Evolutionary conservation across 2,329 filamentous ascomycete species (phyloP).

Genomic region (Curvularia verruculosa): DNA sequence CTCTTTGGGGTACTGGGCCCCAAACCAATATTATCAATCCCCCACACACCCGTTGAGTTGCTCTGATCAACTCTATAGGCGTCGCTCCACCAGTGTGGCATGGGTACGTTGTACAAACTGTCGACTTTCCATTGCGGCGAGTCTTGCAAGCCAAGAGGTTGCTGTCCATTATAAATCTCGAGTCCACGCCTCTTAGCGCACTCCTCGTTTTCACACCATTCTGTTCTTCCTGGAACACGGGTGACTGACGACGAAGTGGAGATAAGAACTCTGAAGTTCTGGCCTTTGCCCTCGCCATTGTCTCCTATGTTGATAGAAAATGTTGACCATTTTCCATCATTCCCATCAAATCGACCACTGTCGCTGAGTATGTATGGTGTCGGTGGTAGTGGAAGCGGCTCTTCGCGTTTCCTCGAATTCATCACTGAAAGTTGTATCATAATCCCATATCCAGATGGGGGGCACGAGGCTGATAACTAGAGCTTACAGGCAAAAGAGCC

Average conservation of each 20-base stretch:
- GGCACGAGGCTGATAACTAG: constrained; percentile 19
- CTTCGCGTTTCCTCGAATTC: constrained; percentile 31
- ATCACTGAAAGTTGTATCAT: constrained; percentile 30
- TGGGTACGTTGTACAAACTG: constrained; percentile 25
- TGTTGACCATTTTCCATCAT: constrained; percentile 52
- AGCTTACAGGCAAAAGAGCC: constrained; percentile 19
- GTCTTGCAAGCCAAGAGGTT: constrained; percentile 28
- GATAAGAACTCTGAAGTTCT: constrained; percentile 46
- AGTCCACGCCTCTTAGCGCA: constrained; percentile 43
- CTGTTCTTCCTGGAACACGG: constrained; percentile 31
- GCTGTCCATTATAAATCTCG: constrained; percentile 21
- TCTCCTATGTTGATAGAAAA: constrained; percentile 51
- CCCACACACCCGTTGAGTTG: constrained; percentile 22
- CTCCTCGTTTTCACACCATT: constrained; percentile 31
- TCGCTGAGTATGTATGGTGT: constrained; percentile 24
- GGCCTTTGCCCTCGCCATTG: constrained; percentile 35
- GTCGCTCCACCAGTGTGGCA: constrained; percentile 27
- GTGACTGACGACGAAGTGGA: constrained; percentile 39
- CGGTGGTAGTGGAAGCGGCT: constrained; percentile 21
- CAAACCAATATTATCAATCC: constrained; percentile 36
- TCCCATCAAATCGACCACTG: constrained; percentile 43
- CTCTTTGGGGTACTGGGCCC: constrained; percentile 28
- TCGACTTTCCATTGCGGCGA: constrained; percentile 25
- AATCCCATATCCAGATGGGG: constrained; percentile 9
- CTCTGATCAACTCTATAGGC: constrained; percentile 10